Conservation (phyloP, 208 protist species). For the Acanthamoeba rhysodes region DNA sequence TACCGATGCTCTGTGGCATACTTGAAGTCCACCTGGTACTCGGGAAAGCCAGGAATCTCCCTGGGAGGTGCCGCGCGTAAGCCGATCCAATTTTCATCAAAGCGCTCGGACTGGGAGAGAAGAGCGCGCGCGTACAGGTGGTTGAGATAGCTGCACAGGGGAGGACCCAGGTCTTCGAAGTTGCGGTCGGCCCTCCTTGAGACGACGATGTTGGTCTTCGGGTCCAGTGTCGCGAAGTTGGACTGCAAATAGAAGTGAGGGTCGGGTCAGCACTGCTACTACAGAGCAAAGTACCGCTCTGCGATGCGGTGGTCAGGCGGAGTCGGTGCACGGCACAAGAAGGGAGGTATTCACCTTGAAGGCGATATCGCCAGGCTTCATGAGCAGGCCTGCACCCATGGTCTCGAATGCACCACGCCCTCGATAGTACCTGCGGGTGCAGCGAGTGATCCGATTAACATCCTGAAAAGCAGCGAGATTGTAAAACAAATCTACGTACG, state of each 20-base stretch:
- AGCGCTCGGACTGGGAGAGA: background rate
- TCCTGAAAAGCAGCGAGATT: background rate
- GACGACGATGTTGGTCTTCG: slow-evolving; percentile 80
- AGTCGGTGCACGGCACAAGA: background rate
- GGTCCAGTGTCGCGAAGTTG: slow-evolving; percentile 89
- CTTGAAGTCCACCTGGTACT: slow-evolving; percentile 84
- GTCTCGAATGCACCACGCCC: slow-evolving; percentile 90
- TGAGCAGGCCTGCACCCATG: slow-evolving; percentile 90
- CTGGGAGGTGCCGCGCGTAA: background rate
- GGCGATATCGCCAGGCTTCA: slow-evolving; percentile 91
- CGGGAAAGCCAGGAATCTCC: slow-evolving; percentile 85
- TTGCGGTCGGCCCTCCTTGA: slow-evolving; percentile 86
- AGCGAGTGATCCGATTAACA: background rate
- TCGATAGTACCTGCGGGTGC: slow-evolving; percentile 87
- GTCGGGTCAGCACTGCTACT: background rate
- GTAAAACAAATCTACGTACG: slow-evolving; percentile 13
- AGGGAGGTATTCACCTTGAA: slow-evolving; percentile 85
- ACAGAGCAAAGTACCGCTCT: background rate
- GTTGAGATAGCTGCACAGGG: slow-evolving; percentile 83
- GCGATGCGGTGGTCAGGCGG: background rate
- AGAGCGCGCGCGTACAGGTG: slow-evolving; percentile 64
- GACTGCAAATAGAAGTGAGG: slow-evolving; percentile 40
- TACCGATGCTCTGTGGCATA: slow-evolving; percentile 89
- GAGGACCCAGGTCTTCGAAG: slow-evolving; percentile 89
- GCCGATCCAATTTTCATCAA: background rate